Percentiles rank a stretch among this genome's conserved stretches.
phyloP scores from a whole-genome alignment of 2,329 filamentous ascomycete genomes.

The Xylaria arbuscula region DNA sequence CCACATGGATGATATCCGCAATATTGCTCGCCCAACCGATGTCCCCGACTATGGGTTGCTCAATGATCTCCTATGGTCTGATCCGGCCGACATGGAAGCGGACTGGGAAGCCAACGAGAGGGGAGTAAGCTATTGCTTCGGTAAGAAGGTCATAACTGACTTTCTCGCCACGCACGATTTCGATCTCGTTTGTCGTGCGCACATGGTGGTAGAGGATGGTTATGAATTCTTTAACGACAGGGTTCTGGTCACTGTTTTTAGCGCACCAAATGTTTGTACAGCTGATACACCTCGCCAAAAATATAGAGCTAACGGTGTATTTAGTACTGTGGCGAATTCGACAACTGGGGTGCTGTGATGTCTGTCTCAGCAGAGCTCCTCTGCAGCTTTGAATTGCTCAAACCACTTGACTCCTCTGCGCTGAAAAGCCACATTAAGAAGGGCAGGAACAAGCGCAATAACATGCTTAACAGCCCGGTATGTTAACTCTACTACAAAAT shows the following conservation, averaged over 20 bases:
- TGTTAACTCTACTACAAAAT: slow-evolving; percentile 62
- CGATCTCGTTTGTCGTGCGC: slow-evolving; percentile 94
- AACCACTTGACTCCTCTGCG: slow-evolving; percentile 94
- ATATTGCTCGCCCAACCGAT: slow-evolving; percentile 94
- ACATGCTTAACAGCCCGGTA: slow-evolving; percentile 96
- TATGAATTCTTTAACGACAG: slow-evolving; percentile 99
- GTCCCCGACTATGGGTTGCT: slow-evolving; percentile 96
- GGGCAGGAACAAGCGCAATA: slow-evolving; percentile 91
- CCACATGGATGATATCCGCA: slow-evolving; percentile 98
- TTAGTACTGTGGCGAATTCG: slow-evolving; percentile 97
- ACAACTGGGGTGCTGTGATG: slow-evolving; percentile 99
- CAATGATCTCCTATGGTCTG: slow-evolving; percentile 96
- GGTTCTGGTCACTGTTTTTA: slow-evolving; percentile 95
- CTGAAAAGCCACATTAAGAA: slow-evolving; percentile 99
- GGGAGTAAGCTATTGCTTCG: slow-evolving; percentile 98
- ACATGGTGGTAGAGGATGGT: slow-evolving; percentile 99
- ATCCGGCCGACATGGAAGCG: slow-evolving; percentile 96
- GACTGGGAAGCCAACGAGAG: slow-evolving; percentile 98
- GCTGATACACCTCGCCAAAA: slow-evolving; percentile 35
- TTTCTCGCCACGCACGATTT: slow-evolving; percentile 96
- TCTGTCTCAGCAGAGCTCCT: slow-evolving; percentile 92
- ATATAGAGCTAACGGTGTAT: slow-evolving; percentile 40
- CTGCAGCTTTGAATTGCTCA: slow-evolving; percentile 96
- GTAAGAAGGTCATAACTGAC: slow-evolving; percentile 97
- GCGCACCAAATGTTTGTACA: slow-evolving; percentile 86